Evolutionary conservation across 116 monocot genomes (phyloP).

Genomic region (Dioscorea cayenensis): DNA sequence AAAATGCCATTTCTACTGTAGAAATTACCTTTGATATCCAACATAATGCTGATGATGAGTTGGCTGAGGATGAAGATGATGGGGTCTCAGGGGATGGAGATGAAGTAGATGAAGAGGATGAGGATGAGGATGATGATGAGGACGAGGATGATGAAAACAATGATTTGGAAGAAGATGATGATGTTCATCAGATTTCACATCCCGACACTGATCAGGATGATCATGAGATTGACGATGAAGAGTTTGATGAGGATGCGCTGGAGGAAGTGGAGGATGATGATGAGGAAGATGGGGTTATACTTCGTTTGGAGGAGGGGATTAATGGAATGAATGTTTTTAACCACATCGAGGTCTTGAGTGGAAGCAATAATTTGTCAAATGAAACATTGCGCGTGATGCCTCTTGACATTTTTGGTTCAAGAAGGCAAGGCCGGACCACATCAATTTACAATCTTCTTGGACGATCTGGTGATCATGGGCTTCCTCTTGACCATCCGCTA

Average conservation of each 20-base stretch:
- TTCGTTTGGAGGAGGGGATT: conserved; percentile 82
- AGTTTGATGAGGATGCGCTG: conserved; percentile 86
- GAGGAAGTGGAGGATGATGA: conserved; percentile 95
- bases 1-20: conserved; percentile 70
- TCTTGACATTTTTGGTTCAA: conserved; percentile 86
- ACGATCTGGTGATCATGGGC: conserved; percentile 58
- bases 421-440: conserved; percentile 63
- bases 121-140: conserved; percentile 41
- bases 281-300: conserved; percentile 76
- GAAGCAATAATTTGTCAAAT: conserved; percentile 48
- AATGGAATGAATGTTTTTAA: conserved; percentile 97
- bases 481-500: conserved; percentile 68
- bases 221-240: conserved; percentile 95
- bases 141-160: conserved; percentile 52
- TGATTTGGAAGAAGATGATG: conserved; percentile 87
- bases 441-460: conserved; percentile 92
- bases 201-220: conserved; percentile 97
- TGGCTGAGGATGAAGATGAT: conserved; percentile 87
- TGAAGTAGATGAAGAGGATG: conserved; percentile 61
- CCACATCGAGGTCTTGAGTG: conserved; percentile 86
- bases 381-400: conserved; percentile 85
- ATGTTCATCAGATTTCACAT: conserved; percentile 85
- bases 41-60: conserved; percentile 48
- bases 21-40: conserved; percentile 94
- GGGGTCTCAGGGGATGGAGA: conserved; percentile 82